Base-by-base conservation (phyloP, 2,329 filamentous ascomycete species). In the Alternaria sp. region DNA sequence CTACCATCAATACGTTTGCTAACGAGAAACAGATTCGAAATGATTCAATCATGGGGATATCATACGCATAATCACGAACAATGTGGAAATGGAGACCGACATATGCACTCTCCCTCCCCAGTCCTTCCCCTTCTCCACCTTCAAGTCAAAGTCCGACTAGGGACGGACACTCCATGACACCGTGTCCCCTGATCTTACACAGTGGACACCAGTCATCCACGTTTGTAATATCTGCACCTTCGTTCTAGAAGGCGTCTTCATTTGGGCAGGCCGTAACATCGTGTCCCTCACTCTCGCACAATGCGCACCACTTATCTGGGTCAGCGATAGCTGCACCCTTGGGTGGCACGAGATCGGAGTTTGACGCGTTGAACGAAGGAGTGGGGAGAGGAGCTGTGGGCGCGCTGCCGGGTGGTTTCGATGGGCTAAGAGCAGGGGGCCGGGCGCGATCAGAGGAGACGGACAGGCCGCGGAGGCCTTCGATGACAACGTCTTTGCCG, bases 221-320 rank as follows among this genome's bases (percentile, higher is more conserved):
- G n/a, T 20, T 16, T 24, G 16, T 24, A n/a, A 22, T 11, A 3
- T 20, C 12, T 22, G 2, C 46, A 32, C 32, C 30, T 2, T 24
- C 30, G 8, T n/a, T 46, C 57, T 72, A 79, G 51, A 79, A 91
- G 30, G 88, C 88, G 78, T 96, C 93, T 80, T 97, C 94, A 79
- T 96, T 91, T 12, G 94, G 93, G 79, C 94, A 97, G 78, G 96
- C 93, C 62, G 96, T 94, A 74, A 94, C 97, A 79, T 97, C 92
- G 77, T 99, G 95, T 14, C 95, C 95, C 73, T 99, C 95, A 63
- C 92, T 88, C 83, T 99, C 95, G 77, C 95, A 99, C 44, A 98
- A 84, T 16, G 95, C 95, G 79, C 95, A 99, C 95, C 95, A 99
- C 81, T 97, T 97, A 63, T 90, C 87, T 55, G 89, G 87, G 72